These are phyloP conservation scores for Gelatoporia subvermispora DNA, from an alignment of 768 basidiomycete genomes.

Conservation along the genomic window DNA sequence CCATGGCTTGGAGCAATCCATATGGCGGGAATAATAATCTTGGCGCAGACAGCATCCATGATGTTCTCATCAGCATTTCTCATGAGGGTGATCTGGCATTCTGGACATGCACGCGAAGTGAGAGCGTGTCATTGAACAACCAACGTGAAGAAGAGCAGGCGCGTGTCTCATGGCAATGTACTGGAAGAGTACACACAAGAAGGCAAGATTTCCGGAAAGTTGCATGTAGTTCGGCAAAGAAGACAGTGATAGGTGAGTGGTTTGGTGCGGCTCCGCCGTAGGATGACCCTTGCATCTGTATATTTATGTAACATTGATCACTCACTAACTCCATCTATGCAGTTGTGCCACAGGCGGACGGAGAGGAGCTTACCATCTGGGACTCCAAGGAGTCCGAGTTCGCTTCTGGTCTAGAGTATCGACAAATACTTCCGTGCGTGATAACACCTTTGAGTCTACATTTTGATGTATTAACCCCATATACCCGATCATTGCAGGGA, in stretches of 20 bases:
- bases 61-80: slow-evolving; percentile 77
- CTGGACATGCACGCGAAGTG: slow-evolving; percentile 56
- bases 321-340: not conserved
- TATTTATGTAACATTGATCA: not conserved
- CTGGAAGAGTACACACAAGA: slow-evolving; percentile 71
- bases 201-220: slow-evolving; percentile 62
- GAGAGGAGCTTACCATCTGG: slow-evolving; percentile 90
- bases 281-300: not conserved
- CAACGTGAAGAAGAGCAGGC: slow-evolving; percentile 1
- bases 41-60: slow-evolving; percentile 37
- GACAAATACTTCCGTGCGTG: slow-evolving; percentile 52
- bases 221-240: slow-evolving; percentile 86
- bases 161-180: slow-evolving; percentile 51
- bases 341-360: slow-evolving; percentile 60
- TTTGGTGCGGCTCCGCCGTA: not conserved
- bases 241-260: slow-evolving; percentile 76
- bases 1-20: slow-evolving; percentile 71
- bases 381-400: slow-evolving; percentile 94
- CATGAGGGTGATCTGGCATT: slow-evolving; percentile 77
- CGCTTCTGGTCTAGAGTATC: slow-evolving; percentile 82
- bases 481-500: slow-evolving; percentile 31
- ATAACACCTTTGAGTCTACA: not conserved
- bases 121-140: not conserved
- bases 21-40: not conserved
- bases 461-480: not conserved